Evolutionary conservation across 495 filamentous ascomycete genomes (phyloP).

Genomic region (Aspergillus cristatus): DNA sequence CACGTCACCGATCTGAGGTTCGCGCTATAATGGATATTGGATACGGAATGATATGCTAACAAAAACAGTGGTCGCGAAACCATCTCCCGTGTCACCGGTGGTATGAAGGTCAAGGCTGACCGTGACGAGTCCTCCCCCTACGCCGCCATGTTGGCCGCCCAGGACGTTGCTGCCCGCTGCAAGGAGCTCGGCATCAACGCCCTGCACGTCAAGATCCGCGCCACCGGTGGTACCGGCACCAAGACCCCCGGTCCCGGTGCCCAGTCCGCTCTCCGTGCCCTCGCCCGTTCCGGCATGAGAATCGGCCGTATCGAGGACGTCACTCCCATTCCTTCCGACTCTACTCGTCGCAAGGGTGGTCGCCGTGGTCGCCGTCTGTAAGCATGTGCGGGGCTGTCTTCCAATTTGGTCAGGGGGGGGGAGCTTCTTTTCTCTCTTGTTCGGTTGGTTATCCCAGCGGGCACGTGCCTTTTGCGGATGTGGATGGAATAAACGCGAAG

Average conservation of each 20-base stretch:
- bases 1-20: slow-evolving; percentile 98
- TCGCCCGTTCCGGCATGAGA: slow-evolving; percentile 98
- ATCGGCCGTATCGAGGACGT: slow-evolving; percentile 99
- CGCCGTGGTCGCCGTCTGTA: slow-evolving; percentile 99
- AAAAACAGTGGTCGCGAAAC: slow-evolving; percentile 94
- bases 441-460: too few species aligned
- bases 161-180: slow-evolving; percentile 86
- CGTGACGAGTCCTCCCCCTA: slow-evolving; percentile 99
- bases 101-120: slow-evolving; percentile 99
- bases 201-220: slow-evolving; percentile 99
- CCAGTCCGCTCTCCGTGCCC: slow-evolving; percentile 96
- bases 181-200: slow-evolving; percentile 99
- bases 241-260: slow-evolving; percentile 99
- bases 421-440: too few species aligned
- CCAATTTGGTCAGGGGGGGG: too few species aligned
- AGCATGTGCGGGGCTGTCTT: slow-evolving; percentile 32
- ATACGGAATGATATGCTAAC: slow-evolving; percentile 44
- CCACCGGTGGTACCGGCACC: slow-evolving; percentile 97
- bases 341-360: slow-evolving; percentile 98
- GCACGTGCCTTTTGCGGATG: slow-evolving; percentile 30
- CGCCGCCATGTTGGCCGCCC: slow-evolving; percentile 99
- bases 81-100: slow-evolving; percentile 96
- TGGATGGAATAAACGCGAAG: slow-evolving; percentile 51
- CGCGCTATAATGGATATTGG: slow-evolving; percentile 18
- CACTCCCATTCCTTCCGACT: slow-evolving; percentile 96